phyloP scores from a whole-genome alignment of 116 monocot species.

The Papilionanthe hybrid region DNA sequence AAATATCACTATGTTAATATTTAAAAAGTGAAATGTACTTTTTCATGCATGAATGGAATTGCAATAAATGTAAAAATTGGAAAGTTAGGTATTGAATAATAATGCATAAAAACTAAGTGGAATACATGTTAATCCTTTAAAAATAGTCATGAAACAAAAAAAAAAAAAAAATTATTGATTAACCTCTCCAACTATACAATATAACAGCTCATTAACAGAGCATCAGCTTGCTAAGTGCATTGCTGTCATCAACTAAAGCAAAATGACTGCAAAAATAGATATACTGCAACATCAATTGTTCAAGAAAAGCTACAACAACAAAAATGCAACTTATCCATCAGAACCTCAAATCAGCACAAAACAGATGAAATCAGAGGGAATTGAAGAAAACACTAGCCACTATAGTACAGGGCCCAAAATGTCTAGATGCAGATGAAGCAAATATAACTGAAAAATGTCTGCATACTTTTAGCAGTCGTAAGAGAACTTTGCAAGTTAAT shows the following conservation, averaged over 20 bases:
- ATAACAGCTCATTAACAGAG: not conserved
- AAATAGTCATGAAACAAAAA: too few species aligned
- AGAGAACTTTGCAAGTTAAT: too few species aligned
- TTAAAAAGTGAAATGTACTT: too few species aligned
- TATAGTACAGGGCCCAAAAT: not conserved
- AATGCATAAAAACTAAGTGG: too few species aligned
- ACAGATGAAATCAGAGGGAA: not conserved
- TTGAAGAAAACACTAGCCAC: not conserved
- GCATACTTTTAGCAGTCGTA: too few species aligned
- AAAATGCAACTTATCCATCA: not conserved
- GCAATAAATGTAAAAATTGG: too few species aligned
- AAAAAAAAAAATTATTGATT: too few species aligned
- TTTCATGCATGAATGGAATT: too few species aligned
- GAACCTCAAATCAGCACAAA: not conserved
- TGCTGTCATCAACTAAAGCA: not conserved
- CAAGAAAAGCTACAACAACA: not conserved
- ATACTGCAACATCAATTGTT: not conserved
- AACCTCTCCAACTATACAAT: too few species aligned
- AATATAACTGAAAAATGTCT: not conserved
- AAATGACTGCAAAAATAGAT: not conserved
- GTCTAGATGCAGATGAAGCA: not conserved
- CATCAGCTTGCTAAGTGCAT: not conserved
- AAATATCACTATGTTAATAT: too few species aligned
- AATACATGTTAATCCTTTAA: too few species aligned
- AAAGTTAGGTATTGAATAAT: too few species aligned